Evolutionary conservation across 768 basidiomycete genomes (phyloP), one percentile per base, ranked within the genome.

Genomic region (Leccinellum albellum): DNA sequence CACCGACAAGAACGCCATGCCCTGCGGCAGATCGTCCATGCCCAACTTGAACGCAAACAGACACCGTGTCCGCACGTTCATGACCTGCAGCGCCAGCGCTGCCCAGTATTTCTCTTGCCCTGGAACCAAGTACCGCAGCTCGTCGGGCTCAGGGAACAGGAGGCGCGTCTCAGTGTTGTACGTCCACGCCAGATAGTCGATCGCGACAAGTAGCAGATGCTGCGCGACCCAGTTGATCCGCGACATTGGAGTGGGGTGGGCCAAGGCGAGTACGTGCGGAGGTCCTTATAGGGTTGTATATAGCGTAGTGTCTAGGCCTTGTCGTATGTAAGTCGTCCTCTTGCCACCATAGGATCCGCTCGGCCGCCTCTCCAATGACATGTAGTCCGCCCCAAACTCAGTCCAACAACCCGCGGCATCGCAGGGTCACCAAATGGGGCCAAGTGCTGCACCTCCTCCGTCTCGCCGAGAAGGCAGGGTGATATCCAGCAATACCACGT

Each of bases 171-270:
- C 66, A 66, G 98, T 97, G 62, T 82, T 74, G 75, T 96, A 98
- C 53, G 83, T 86, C 45, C 73, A 70, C 55, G 88, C 85, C 33
- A 99, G 82, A 69, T 97, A 80, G 58, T 94, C 85, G 94, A 98
- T 98, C 6, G 94, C 83, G 47, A 95, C 92, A 65, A 98, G 93
- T 56, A 98, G 83, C 40, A 99, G 84, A 66, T 99, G 97, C 66
- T 98, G 97, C 7, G 98, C 97, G 50, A 95, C 97, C 97, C 97
- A 98, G 68, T 99, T 99, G 75, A 98, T 95, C 46, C 96, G 85
- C 7, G 94, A 97, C 0, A 97, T 89, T 26, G 26, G 26, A 26
- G 26, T 26, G 26, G 26, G 26, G 26, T 26, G 26, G n/a, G 26
- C 26, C 26, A 26, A 26, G 26, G 26, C 26, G 26, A 26, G 26